phyloP scores from a whole-genome alignment of 2,329 filamentous ascomycete genomes.

The Cadophora gregata region DNA sequence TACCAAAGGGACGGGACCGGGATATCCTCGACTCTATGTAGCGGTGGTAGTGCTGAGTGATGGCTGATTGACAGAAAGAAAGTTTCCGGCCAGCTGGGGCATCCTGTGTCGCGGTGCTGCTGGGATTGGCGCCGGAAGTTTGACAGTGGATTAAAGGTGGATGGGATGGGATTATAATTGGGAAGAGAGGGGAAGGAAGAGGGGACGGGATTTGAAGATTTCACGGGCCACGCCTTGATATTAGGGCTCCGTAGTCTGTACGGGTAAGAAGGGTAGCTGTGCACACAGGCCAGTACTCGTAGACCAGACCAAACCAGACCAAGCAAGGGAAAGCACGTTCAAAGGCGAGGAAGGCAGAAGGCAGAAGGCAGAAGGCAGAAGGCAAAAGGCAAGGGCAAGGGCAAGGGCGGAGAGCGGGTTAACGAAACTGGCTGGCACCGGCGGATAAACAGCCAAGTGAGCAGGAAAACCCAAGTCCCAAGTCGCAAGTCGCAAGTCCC shows the following conservation, averaged over 20 bases:
- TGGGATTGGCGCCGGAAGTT: constrained; percentile 9
- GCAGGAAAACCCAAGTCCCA: background rate
- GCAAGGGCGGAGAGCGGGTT: no score
- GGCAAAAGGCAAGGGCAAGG: no score
- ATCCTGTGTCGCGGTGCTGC: constrained; percentile 24
- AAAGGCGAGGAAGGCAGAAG: background rate
- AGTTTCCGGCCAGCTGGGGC: constrained; percentile 15
- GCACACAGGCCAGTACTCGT: background rate
- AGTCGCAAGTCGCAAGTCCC: background rate
- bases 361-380: no score
- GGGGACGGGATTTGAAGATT: background rate
- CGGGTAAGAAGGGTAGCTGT: no score
- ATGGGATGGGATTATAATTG: constrained; percentile 5
- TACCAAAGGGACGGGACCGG: background rate
- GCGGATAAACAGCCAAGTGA: background rate
- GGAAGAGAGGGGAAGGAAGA: constrained; percentile 4
- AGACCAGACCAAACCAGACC: background rate
- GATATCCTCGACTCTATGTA: constrained; percentile 6
- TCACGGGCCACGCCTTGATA: background rate
- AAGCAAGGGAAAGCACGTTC: background rate
- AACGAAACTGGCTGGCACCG: background rate
- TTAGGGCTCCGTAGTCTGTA: no score
- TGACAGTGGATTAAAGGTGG: constrained; percentile 8
- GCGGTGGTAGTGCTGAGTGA: constrained; percentile 18
- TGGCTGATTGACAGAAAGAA: constrained; percentile 18